These are phyloP conservation scores for Ulota crispa DNA, from an alignment of 225 moss, liverwort and hornwort genomes.

Conservation along the genomic window DNA sequence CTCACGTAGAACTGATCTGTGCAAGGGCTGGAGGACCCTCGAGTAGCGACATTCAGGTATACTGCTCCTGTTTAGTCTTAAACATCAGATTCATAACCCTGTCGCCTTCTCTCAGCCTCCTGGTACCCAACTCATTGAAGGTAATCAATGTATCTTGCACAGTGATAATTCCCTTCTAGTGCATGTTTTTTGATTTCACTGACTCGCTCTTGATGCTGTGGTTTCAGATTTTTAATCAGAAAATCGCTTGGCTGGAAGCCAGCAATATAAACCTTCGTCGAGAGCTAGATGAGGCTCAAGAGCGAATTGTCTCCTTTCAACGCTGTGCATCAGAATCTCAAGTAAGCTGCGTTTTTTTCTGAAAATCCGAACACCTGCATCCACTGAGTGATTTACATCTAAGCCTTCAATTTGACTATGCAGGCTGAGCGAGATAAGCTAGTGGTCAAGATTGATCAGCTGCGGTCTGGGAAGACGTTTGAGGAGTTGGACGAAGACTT, in stretches of 20 bases:
- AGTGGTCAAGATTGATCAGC: conserved; percentile 61
- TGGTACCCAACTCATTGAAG: not conserved
- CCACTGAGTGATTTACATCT: not conserved
- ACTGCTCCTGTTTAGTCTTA: not conserved
- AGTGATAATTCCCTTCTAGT: not conserved
- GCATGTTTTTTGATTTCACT: not conserved
- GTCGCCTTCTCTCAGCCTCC: not conserved
- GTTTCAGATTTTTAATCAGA: conserved; percentile 79
- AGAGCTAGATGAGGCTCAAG: conserved; percentile 65
- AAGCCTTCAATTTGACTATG: not conserved
- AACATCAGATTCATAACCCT: not conserved
- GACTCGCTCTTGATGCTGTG: not conserved
- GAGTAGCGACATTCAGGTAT: conserved; percentile 67
- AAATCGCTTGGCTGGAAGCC: conserved; percentile 83
- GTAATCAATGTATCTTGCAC: not conserved
- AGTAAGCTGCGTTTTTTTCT: conserved; percentile 36
- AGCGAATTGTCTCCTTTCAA: conserved; percentile 41
- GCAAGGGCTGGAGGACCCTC: conserved; percentile 76
- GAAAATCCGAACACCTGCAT: not conserved
- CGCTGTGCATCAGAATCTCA: conserved; percentile 58
- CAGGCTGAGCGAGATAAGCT: conserved; percentile 71
- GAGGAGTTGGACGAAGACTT: conserved; percentile 65
- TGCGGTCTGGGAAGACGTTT: conserved; percentile 76
- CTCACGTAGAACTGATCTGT: conserved; percentile 93
- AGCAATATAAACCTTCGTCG: conserved; percentile 72